Evolutionary conservation across 768 basidiomycete species (phyloP).

Genomic region (Mycena polygramma): DNA sequence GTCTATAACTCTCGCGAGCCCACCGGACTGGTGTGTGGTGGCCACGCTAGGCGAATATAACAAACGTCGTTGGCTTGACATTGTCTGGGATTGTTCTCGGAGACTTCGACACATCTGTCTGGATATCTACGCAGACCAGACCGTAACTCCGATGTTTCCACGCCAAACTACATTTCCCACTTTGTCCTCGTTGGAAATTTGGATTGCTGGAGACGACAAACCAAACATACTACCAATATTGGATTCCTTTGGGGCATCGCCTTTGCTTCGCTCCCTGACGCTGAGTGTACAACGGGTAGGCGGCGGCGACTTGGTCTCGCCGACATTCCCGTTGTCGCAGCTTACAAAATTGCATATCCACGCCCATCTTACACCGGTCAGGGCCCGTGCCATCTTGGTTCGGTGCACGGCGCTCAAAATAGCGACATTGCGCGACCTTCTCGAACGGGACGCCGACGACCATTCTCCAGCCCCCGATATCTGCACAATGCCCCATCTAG

Average conservation of each 20-base stretch:
- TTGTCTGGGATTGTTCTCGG: background rate
- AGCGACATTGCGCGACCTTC: background rate
- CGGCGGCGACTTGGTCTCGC: background rate
- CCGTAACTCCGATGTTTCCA: background rate
- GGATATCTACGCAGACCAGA: background rate
- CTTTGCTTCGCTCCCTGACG: background rate
- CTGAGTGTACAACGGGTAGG: background rate
- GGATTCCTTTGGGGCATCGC: background rate
- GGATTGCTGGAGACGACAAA: background rate
- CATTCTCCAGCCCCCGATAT: background rate
- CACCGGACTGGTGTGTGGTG: background rate
- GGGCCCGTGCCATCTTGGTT: background rate
- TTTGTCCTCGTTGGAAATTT: background rate
- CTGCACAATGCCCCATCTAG: background rate
- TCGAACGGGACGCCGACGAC: background rate
- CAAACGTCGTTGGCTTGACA: background rate
- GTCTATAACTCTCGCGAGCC: background rate
- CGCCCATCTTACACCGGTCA: background rate
- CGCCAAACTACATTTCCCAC: background rate
- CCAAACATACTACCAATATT: background rate
- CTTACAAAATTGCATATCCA: background rate
- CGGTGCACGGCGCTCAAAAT: conserved; percentile 1
- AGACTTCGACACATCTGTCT: background rate
- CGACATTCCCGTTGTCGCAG: background rate
- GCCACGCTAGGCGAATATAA: background rate